phyloP scores from a whole-genome alignment of 306 rosid species.

The Amphicarpaea edgeworthii region DNA sequence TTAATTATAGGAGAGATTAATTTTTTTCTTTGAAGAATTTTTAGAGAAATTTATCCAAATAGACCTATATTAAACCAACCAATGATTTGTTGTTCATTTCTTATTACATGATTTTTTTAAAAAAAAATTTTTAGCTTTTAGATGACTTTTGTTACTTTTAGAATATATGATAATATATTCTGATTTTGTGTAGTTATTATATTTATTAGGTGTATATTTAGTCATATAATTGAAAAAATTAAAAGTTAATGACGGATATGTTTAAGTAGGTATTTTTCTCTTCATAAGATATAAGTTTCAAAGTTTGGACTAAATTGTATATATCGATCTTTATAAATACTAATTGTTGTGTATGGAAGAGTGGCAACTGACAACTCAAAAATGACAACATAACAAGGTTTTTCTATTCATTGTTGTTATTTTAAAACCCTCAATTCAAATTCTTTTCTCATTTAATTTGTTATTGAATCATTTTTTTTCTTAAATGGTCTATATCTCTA shows the following conservation, averaged over 20 bases:
- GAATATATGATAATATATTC: neutral
- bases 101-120: neutral
- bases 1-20: too few species aligned
- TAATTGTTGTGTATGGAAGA: too few species aligned
- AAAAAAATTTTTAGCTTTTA: too few species aligned
- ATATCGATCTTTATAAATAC: too few species aligned
- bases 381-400: neutral
- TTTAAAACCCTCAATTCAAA: too few species aligned
- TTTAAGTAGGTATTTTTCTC: neutral
- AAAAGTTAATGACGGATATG: neutral
- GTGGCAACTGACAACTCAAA: too few species aligned
- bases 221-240: neutral
- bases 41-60: too few species aligned
- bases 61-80: neutral
- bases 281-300: neutral
- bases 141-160: too few species aligned
- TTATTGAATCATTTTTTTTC: too few species aligned
- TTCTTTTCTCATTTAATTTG: too few species aligned
- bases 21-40: too few species aligned
- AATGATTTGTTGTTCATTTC: constrained; percentile 33
- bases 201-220: neutral
- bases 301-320: neutral
- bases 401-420: neutral
- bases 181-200: neutral
- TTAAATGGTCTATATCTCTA: too few species aligned